Percentiles rank a stretch among this genome's conserved stretches.
Conservation (phyloP, 2,329 filamentous ascomycete species). For the Mariannaea elegans region DNA sequence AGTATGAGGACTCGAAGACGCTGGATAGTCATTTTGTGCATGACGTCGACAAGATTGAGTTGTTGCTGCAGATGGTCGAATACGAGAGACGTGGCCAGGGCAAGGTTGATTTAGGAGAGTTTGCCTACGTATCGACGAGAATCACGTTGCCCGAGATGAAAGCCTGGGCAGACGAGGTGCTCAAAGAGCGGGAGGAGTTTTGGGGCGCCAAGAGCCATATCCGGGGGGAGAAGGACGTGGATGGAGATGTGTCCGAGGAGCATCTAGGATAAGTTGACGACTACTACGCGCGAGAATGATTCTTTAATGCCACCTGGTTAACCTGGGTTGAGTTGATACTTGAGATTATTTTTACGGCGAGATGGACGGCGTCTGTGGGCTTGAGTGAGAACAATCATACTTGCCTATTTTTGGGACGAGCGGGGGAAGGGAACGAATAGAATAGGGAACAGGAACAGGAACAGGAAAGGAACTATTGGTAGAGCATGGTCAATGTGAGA, state of each 20-base stretch:
- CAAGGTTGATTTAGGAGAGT: constrained; percentile 82
- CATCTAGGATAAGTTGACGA: constrained; percentile 55
- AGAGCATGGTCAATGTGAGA: not conserved
- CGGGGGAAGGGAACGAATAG: not conserved
- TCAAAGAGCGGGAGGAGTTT: constrained; percentile 78
- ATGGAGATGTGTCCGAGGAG: constrained; percentile 48
- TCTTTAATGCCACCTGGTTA: not conserved
- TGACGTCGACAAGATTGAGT: constrained; percentile 96
- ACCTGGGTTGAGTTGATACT: not conserved
- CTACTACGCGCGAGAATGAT: constrained; percentile 54
- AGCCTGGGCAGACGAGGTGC: constrained; percentile 79
- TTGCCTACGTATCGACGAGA: constrained; percentile 78
- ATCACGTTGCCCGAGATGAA: constrained; percentile 81
- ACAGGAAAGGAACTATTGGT: no score
- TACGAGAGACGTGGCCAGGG: constrained; percentile 81
- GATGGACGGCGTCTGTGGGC: constrained; percentile 20
- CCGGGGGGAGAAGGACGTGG: constrained; percentile 54
- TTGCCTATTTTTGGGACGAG: not conserved
- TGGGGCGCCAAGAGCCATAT: constrained; percentile 67
- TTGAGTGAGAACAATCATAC: constrained; percentile 7
- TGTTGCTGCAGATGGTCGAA: constrained; percentile 94
- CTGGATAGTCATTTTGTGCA: constrained; percentile 90
- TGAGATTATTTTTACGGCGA: not conserved
- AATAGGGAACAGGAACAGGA: not conserved
- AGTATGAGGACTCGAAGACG: constrained; percentile 91